Conservation (phyloP, 2,329 filamentous ascomycete species). For the Aspergillus sp. region DNA sequence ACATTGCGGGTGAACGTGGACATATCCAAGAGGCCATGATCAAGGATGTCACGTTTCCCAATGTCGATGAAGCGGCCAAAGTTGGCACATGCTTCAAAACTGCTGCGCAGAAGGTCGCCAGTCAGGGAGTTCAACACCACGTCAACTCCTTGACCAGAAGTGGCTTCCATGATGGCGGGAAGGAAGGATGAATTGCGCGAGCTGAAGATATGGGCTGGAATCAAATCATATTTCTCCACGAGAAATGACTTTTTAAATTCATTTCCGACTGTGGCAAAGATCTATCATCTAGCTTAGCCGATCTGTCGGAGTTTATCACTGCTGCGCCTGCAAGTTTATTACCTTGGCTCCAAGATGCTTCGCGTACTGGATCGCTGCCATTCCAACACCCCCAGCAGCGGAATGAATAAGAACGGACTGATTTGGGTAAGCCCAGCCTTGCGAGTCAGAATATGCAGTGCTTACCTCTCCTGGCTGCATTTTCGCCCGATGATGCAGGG, state of each 20-base stretch:
- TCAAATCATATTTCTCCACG: constrained; percentile 16
- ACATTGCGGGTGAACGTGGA: neutral
- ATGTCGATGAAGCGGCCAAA: constrained; percentile 20
- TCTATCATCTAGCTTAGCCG: neutral
- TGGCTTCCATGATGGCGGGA: neutral
- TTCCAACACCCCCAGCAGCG: constrained; percentile 29
- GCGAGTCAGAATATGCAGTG: neutral
- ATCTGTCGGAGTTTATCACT: too few relatives aligned
- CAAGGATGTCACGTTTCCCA: constrained; percentile 14
- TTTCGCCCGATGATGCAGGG: neutral
- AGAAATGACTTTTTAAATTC: constrained; percentile 26
- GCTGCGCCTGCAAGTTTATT: neutral
- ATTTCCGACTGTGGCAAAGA: constrained; percentile 28
- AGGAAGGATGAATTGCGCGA: constrained; percentile 3
- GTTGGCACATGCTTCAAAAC: constrained; percentile 4
- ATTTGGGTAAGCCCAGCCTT: neutral
- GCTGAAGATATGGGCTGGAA: constrained; percentile 13
- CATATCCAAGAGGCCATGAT: neutral
- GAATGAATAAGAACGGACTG: constrained; percentile 28
- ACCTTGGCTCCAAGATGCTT: constrained; percentile 24
- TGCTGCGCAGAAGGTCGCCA: constrained; percentile 14
- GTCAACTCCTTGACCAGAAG: constrained; percentile 13
- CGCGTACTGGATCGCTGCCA: constrained; percentile 29
- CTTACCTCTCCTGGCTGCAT: constrained; percentile 12
- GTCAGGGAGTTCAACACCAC: constrained; percentile 16